These are phyloP conservation scores for Mycena floridula DNA, from an alignment of 768 basidiomycete species.

Conservation along the genomic window DNA sequence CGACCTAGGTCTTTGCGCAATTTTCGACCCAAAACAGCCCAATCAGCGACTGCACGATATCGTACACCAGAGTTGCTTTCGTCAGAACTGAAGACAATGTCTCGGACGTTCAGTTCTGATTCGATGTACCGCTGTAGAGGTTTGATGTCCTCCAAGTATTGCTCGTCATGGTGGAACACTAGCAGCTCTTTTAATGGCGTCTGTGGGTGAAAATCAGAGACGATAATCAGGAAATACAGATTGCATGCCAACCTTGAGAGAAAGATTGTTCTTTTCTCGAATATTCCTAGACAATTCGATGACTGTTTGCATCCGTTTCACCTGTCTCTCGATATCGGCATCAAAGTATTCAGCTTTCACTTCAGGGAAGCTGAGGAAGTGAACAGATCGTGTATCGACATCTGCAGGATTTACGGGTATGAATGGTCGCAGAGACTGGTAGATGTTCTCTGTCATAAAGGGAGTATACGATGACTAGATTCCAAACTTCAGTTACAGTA, in stretches of 20 bases:
- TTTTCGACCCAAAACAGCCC: slow-evolving; percentile 90
- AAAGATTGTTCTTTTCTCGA: slow-evolving; percentile 80
- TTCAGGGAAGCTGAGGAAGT: slow-evolving; percentile 91
- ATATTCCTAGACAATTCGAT: slow-evolving; percentile 88
- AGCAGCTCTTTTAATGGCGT: slow-evolving; percentile 89
- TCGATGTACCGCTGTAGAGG: slow-evolving; percentile 84
- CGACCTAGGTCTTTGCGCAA: slow-evolving; percentile 86
- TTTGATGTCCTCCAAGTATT: slow-evolving; percentile 81
- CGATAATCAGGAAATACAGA: neutral
- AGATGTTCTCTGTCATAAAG: slow-evolving; percentile 94
- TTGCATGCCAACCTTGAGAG: slow-evolving; percentile 70
- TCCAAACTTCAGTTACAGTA: too few species aligned
- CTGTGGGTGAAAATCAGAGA: slow-evolving; percentile 32
- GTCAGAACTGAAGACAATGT: slow-evolving; percentile 84
- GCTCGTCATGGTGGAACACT: slow-evolving; percentile 84
- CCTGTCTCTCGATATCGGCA: slow-evolving; percentile 86
- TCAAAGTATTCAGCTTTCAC: slow-evolving; percentile 96
- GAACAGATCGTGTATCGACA: slow-evolving; percentile 85
- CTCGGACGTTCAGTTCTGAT: slow-evolving; percentile 93
- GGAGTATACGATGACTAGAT: slow-evolving; percentile 93
- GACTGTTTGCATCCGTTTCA: slow-evolving; percentile 90
- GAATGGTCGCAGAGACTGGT: slow-evolving; percentile 83
- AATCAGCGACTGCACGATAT: slow-evolving; percentile 91
- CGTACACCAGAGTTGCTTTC: slow-evolving; percentile 81
- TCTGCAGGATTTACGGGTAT: slow-evolving; percentile 69